Evolutionary conservation across 345 rosid species (phyloP), one percentile per base, ranked within the genome.

Genomic region (Schrenkiella parvula): DNA sequence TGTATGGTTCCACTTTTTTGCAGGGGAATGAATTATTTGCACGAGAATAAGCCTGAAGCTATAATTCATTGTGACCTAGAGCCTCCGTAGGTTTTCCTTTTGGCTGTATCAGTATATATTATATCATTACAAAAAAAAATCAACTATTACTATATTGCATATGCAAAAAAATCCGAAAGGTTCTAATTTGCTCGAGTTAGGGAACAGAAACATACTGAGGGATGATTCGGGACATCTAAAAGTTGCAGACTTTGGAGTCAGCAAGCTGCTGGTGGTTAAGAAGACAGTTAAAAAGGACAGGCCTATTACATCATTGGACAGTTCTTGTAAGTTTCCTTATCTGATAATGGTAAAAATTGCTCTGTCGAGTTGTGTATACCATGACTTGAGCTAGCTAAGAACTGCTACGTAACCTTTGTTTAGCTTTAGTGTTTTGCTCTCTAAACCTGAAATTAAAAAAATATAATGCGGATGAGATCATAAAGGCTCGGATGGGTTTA

Each of bases 191-290:
- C 61, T 64, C 37, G 81, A 83, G 73, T 79, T 82, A 86, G 89
- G 79, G 71, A 82, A 90, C 87, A 95, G 96, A 81, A 95, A 91
- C 84, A 86, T 95, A 78, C 79, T 95, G 85, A 86, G 88, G 80
- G 99, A 95, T 76, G 97, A 91, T 81, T 82, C 96, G 51, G 95
- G 97, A 43, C 92, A 87, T 83, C 89, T 95, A 56, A 95, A 95
- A 84, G 99, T 95, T 62, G 97, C 99, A 53, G 96, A 91, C 80
- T 95, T 95, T 77, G 99, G 96, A 78, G 89, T 88, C 56, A 95
- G 99, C 81, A 88, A 86, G 76, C 60, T 81, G 55, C 86, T 88
- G 58, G 86, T 78, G 77, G 80, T 85, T 76, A 80, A 83, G 65
- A 85, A 82, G 23, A 85, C 81, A 35, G 85, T 82, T 54, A 84